A percentile compares a stretch with the other conserved stretches of the same genome.
These are phyloP conservation scores for Diaporthe velutina DNA, from an alignment of 2,329 filamentous ascomycete species.

Conservation along the genomic window DNA sequence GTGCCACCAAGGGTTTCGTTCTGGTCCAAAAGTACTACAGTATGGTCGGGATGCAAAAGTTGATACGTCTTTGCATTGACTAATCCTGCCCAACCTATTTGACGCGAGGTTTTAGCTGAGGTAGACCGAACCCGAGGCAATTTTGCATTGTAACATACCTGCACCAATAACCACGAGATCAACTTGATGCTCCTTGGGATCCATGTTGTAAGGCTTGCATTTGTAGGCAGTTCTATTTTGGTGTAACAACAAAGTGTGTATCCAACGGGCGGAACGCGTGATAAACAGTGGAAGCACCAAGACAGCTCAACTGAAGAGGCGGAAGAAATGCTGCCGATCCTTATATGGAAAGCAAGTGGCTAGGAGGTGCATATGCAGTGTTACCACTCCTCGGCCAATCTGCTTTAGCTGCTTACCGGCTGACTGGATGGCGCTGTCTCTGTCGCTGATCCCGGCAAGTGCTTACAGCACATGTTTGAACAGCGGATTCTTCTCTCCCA, in stretches of 20 bases:
- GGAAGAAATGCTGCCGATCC: neutral
- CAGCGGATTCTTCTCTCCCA: conserved; percentile 16
- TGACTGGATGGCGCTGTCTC: conserved; percentile 41
- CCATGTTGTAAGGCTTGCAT: neutral
- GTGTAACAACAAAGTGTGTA: neutral
- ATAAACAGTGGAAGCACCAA: neutral
- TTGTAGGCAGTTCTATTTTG: neutral
- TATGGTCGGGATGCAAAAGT: conserved; percentile 68
- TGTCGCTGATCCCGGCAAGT: conserved; percentile 29
- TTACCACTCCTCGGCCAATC: conserved; percentile 42
- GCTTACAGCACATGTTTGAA: conserved; percentile 21
- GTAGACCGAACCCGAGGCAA: neutral
- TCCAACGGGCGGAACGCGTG: neutral
- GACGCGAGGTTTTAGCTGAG: neutral
- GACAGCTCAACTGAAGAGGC: neutral
- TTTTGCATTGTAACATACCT: conserved; percentile 49
- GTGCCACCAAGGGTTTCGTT: conserved; percentile 73
- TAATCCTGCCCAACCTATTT: conserved; percentile 66
- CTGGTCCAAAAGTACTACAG: conserved; percentile 70
- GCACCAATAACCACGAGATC: conserved; percentile 52
- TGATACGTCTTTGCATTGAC: conserved; percentile 72
- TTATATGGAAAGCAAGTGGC: neutral
- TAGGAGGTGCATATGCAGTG: conserved; percentile 39
- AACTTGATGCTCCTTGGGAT: neutral
- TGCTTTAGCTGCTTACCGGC: conserved; percentile 11